These are phyloP conservation scores for Fusarium nanum DNA, from an alignment of 2,329 filamentous ascomycete genomes.

Conservation along the genomic window DNA sequence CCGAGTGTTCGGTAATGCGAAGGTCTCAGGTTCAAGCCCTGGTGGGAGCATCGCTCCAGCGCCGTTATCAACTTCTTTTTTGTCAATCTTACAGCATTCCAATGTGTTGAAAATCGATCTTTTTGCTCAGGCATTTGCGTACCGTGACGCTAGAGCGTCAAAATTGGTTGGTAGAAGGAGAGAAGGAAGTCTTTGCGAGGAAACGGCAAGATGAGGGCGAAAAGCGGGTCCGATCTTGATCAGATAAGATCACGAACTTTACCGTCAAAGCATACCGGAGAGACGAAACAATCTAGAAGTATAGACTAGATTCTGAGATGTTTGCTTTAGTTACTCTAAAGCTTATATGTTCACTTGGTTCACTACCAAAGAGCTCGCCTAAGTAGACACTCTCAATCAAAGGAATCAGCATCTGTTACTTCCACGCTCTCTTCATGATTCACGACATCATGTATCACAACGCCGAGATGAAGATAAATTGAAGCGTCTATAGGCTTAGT, in stretches of 20 bases:
- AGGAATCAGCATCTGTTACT: no score
- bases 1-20: constrained; percentile 42
- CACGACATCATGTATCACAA: no score
- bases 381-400: no score
- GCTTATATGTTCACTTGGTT: no score
- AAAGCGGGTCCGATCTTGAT: constrained; percentile 18
- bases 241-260: constrained; percentile 28
- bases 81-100: fast-evolving
- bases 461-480: no score
- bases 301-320: no score
- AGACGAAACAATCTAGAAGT: no score
- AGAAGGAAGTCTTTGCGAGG: neutral
- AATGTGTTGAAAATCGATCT: neutral
- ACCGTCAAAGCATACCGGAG: no score
- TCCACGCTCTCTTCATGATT: no score
- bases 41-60: constrained; percentile 43
- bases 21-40: constrained; percentile 48
- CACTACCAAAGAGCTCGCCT: no score
- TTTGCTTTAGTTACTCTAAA: no score
- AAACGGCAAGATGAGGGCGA: neutral
- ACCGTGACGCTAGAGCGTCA: neutral
- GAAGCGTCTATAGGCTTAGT: no score
- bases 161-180: neutral
- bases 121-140: neutral
- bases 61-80: constrained; percentile 29